A percentile compares a stretch with the other conserved stretches of the same genome.
Conservation (phyloP, 306 rosid genomes). For the Castanea mollissima region DNA sequence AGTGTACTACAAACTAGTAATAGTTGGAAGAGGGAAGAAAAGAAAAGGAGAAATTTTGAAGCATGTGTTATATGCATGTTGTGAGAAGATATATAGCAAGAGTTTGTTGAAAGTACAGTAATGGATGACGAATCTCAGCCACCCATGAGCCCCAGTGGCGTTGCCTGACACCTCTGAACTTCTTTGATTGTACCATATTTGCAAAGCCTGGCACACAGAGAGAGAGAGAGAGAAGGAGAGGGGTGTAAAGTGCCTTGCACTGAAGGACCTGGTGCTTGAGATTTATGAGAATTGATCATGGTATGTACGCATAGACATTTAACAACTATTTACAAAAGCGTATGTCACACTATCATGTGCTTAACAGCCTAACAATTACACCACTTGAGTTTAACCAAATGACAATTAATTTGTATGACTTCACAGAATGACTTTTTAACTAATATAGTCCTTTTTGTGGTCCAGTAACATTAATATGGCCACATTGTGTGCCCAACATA, state of each 20-base stretch:
- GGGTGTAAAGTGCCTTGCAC: constrained; percentile 5
- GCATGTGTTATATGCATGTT: neutral
- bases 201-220: constrained; percentile 6
- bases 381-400: too few relatives aligned
- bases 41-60: neutral
- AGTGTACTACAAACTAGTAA: too few relatives aligned
- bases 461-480: too few relatives aligned
- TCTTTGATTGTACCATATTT: constrained; percentile 58
- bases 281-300: neutral
- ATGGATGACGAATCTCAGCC: constrained; percentile 85
- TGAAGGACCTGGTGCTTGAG: constrained; percentile 25
- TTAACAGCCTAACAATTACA: too few relatives aligned
- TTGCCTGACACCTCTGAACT: constrained; percentile 85
- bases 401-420: too few relatives aligned
- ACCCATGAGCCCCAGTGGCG: constrained; percentile 98
- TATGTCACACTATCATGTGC: too few relatives aligned
- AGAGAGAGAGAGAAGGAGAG: neutral
- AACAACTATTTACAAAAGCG: neutral
- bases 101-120: constrained; percentile 50
- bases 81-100: neutral
- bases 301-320: neutral
- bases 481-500: too few relatives aligned
- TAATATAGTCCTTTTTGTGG: too few relatives aligned
- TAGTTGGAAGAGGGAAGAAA: neutral
- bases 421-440: too few relatives aligned